A percentile compares a stretch with the other conserved stretches of the same genome.
Evolutionary conservation across 345 rosid species (phyloP).

Genomic region (Eucalyptus marginata): DNA sequence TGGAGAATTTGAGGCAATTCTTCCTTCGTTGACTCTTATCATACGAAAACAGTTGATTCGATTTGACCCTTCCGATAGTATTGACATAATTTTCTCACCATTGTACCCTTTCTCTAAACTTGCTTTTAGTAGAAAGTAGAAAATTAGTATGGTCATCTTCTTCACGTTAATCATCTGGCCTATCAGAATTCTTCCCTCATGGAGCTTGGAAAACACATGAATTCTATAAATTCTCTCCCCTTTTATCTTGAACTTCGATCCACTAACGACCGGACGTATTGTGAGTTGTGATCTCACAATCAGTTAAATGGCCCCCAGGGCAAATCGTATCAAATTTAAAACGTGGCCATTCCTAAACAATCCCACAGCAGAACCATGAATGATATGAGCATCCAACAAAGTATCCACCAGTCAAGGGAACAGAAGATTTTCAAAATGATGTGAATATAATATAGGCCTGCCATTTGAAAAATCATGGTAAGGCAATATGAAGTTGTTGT

Average conservation of each 20-base stretch:
- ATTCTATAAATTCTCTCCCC: neutral
- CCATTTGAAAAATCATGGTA: conserved; percentile 10
- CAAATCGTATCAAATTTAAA: neutral
- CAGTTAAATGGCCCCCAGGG: neutral
- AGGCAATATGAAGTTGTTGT: neutral
- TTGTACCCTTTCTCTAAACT: neutral
- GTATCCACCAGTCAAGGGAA: neutral
- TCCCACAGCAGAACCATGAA: conserved; percentile 1
- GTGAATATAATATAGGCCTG: neutral
- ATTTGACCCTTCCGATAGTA: neutral
- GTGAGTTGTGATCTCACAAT: neutral
- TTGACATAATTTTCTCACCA: neutral
- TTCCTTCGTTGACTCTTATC: neutral
- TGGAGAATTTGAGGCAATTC: neutral
- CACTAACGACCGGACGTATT: neutral
- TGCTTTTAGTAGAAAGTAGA: neutral
- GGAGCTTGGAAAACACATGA: neutral
- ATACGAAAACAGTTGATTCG: neutral
- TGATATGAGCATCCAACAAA: neutral
- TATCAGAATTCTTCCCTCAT: neutral
- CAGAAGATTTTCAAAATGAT: neutral
- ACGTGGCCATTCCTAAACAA: neutral
- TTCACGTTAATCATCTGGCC: neutral
- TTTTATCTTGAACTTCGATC: neutral
- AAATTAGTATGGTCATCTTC: neutral